Percentiles rank a stretch among this genome's conserved stretches.
Evolutionary conservation across 2,329 filamentous ascomycete species (phyloP).

Genomic region (Colletotrichum viniferum): DNA sequence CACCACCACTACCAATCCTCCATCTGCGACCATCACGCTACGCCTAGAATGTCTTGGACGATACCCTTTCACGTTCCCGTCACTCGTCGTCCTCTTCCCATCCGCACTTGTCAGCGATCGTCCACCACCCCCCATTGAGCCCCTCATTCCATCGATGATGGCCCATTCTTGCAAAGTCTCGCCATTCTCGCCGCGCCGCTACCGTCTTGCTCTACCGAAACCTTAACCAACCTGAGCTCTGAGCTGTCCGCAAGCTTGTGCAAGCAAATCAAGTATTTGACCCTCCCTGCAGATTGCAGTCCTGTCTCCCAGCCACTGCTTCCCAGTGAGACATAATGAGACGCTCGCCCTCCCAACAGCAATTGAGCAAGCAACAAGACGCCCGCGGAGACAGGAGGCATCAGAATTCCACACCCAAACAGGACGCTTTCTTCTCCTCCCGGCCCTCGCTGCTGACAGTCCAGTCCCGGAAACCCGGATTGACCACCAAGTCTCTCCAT

Average conservation of each 20-base stretch:
- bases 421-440: neutral
- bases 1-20: neutral
- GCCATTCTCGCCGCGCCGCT: neutral
- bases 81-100: neutral
- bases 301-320: neutral
- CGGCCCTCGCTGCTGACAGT: neutral
- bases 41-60: neutral
- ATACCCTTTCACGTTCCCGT: neutral
- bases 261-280: neutral
- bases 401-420: neutral
- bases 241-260: neutral
- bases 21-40: neutral
- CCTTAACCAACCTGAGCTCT: neutral
- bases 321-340: neutral
- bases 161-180: neutral
- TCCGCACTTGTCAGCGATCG: slow-evolving; percentile 12
- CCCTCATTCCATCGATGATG: neutral
- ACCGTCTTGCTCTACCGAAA: neutral
- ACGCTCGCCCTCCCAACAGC: neutral
- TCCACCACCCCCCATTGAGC: neutral
- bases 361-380: neutral
- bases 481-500: neutral
- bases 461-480: neutral
- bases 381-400: neutral
- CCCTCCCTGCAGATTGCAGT: neutral